These are phyloP conservation scores for Nannochloropsis oceanica DNA, from an alignment of 108 stramenopile species.

Conservation along the genomic window DNA sequence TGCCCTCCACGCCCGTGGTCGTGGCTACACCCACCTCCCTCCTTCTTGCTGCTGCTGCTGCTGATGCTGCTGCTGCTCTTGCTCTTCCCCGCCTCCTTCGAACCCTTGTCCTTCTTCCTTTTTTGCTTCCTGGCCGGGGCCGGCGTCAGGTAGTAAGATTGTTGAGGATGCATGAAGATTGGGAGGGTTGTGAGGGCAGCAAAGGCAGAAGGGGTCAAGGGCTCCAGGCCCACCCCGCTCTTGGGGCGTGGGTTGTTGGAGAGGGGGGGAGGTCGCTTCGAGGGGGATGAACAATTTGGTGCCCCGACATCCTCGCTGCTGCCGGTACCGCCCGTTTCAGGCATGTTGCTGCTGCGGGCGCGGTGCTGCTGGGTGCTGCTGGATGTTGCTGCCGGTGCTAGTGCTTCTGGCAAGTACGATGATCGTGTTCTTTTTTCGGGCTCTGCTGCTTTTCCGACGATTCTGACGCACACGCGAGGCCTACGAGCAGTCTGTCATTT, in stretches of 20 bases:
- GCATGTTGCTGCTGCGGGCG: not conserved
- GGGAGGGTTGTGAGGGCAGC: not conserved
- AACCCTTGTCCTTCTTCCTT: not conserved
- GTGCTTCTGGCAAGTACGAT: not conserved
- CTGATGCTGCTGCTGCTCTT: not conserved
- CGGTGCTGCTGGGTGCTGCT: not conserved
- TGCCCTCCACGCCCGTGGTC: not conserved
- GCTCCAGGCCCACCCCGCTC: not conserved
- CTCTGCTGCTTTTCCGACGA: no score
- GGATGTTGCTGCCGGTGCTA: not conserved
- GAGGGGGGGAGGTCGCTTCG: no score
- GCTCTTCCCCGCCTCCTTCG: not conserved
- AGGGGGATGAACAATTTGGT: not conserved
- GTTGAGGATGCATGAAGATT: not conserved
- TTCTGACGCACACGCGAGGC: no score
- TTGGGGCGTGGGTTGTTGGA: no score
- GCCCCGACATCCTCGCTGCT: not conserved
- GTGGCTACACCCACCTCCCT: not conserved
- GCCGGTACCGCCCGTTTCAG: not conserved
- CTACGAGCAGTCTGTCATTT: no score
- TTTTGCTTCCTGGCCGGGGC: not conserved
- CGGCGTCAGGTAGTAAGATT: not conserved
- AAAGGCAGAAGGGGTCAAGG: not conserved
- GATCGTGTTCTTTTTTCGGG: no score
- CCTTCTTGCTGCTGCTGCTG: not conserved